Evolutionary conservation across 345 rosid genomes (phyloP).

Genomic region (Camelina hispida): DNA sequence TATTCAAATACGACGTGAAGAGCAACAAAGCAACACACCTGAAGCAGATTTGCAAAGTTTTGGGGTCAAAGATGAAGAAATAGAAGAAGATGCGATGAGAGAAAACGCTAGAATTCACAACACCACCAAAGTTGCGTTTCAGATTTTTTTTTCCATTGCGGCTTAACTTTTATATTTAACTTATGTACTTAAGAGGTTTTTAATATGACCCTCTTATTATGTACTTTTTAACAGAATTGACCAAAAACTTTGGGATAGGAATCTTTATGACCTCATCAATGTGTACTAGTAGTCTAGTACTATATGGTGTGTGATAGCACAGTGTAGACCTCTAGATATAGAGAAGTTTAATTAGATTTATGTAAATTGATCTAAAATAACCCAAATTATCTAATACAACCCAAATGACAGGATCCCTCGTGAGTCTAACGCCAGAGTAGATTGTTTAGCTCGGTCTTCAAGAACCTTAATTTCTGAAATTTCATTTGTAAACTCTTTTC

Average conservation of each 20-base stretch:
- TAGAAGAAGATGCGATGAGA: not conserved
- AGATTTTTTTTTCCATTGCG: not conserved
- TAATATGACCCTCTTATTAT: not conserved
- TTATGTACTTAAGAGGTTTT: not conserved
- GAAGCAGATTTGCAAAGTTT: not conserved
- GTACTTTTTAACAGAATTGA: not conserved
- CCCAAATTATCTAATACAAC: no score
- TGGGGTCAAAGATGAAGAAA: not conserved
- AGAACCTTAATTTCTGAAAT: no score
- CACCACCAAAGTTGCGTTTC: not conserved
- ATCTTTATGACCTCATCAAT: not conserved
- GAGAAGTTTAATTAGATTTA: not conserved
- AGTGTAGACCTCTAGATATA: not conserved
- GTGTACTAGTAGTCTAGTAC: not conserved
- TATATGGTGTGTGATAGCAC: not conserved
- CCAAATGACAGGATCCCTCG: no score
- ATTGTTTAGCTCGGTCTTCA: no score
- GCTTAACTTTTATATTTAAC: not conserved
- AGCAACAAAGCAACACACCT: conserved; percentile 1
- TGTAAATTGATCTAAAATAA: not conserved
- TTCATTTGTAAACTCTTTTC: no score
- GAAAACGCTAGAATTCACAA: not conserved
- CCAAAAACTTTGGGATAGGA: not conserved
- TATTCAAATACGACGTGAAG: not conserved
- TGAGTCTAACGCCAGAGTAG: no score